Base-by-base conservation (phyloP, 345 rosid genomes). In the Euphorbia lathyris region DNA sequence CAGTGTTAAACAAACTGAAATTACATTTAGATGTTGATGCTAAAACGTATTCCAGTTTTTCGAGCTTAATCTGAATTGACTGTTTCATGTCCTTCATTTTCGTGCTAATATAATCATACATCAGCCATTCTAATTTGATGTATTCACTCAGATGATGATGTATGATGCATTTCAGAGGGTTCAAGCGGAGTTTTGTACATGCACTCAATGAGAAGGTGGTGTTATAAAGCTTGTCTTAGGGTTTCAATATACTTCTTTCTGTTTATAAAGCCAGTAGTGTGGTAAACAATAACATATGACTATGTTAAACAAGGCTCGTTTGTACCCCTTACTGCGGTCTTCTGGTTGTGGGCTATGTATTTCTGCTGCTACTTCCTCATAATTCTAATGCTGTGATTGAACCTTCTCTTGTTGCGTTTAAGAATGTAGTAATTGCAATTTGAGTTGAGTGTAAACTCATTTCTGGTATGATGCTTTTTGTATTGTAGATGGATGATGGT, bases 81-180 rank as follows among this genome's bases (percentile, higher is more conserved):
- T 42, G 65, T 65, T 48, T 51, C 47, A 64, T 57, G 69, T 50
- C 71, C 16, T 71, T 70, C 65, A 32, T 78, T 72, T 56, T 67
- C 68, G 45, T 83, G 57, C 55, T 64, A 62, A 29, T 62, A 27
- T 51, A 66, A 71, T 26, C 66, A 53, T 65, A 58, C 57, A 74
- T 68, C 76, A 65, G 70, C 62, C 73, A 74, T 67, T 81, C 89
- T 85, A 79, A 86, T 84, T 71, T 69, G 76, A 77, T 81, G 78
- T 86, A 79, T 88, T 84, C 83, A 78, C 85, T 83, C 98, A 88
- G 97, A 87, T 85, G 98, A 93, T 85, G 97, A 87, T 88, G 95
- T 88, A 89, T 93, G 92, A 90, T 93, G 93, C 83, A 80, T 83
- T 67, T 86, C 78, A 50, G 79, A 79, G 80, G 80, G 79, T 78